Evolutionary conservation across 1,284 basidiomycete species (phyloP).

Genomic region (Hemileccinum hortonii): DNA sequence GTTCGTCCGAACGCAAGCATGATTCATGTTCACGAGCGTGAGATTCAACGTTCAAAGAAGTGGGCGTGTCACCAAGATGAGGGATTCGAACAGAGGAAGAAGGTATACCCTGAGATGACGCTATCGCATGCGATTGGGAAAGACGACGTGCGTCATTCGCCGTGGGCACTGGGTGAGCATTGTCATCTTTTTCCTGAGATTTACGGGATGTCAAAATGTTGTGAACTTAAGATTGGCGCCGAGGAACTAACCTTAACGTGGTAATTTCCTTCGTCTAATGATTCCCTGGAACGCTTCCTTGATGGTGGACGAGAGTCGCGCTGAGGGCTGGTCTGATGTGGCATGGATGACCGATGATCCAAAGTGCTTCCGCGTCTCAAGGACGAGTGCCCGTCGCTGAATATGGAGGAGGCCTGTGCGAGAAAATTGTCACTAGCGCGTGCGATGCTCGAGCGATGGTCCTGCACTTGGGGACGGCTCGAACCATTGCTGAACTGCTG

Average conservation of each 20-base stretch:
- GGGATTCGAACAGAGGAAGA: constrained; percentile 20
- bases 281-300: constrained; percentile 37
- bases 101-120: constrained; percentile 18
- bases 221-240: constrained; percentile 33
- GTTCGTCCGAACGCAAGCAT: constrained; percentile 26
- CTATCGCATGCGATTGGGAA: constrained; percentile 24
- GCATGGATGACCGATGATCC: constrained; percentile 19
- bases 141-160: constrained; percentile 25
- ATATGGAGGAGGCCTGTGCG: constrained; percentile 35
- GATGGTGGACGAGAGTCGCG: constrained; percentile 26
- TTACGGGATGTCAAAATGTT: constrained; percentile 26
- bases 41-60: constrained; percentile 13
- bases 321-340: constrained; percentile 17
- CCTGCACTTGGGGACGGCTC: constrained; percentile 28
- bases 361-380: constrained; percentile 18
- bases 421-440: constrained; percentile 37
- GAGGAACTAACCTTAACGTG: constrained; percentile 33
- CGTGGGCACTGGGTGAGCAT: constrained; percentile 17
- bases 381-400: constrained; percentile 26
- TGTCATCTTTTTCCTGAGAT: constrained; percentile 30
- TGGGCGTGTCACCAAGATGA: constrained; percentile 10
- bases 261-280: constrained; percentile 30
- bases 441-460: constrained; percentile 35
- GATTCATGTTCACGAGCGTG: constrained; percentile 22
- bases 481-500: constrained; percentile 23